These are phyloP conservation scores for Margaritispora aquatica DNA, from an alignment of 495 filamentous ascomycete genomes.

Conservation along the genomic window DNA sequence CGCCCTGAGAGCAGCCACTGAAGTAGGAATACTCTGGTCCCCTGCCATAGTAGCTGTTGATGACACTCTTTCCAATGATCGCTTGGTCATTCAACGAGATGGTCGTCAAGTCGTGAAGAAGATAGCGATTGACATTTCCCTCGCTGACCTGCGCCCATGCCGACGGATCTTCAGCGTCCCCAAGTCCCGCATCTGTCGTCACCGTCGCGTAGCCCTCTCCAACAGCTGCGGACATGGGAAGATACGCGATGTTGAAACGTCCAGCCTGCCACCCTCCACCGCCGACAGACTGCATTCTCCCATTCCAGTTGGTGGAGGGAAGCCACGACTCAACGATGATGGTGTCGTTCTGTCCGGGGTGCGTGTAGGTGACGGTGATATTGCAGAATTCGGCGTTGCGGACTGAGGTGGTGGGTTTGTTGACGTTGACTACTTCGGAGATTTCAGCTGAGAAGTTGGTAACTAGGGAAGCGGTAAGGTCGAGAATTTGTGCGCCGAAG, in stretches of 20 bases:
- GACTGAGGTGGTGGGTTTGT: background rate
- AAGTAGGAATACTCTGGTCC: slow-evolving; percentile 34
- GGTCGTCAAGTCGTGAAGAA: slow-evolving; percentile 30
- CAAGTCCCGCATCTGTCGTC: background rate
- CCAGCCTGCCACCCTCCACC: slow-evolving; percentile 38
- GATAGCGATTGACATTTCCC: background rate
- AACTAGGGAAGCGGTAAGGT: background rate
- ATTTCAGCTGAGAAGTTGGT: background rate
- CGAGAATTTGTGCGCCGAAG: background rate
- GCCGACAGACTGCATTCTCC: slow-evolving; percentile 33
- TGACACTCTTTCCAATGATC: slow-evolving; percentile 29
- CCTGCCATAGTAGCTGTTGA: slow-evolving; percentile 29
- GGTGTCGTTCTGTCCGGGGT: slow-evolving; percentile 32
- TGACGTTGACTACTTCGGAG: background rate
- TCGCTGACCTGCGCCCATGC: background rate
- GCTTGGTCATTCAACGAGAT: slow-evolving; percentile 24
- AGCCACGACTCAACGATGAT: slow-evolving; percentile 32
- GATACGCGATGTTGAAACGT: background rate
- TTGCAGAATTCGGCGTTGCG: slow-evolving; percentile 32
- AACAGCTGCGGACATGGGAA: background rate
- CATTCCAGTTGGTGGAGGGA: slow-evolving; percentile 35
- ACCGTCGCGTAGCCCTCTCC: background rate
- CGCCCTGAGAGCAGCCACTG: slow-evolving; percentile 39
- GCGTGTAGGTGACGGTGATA: slow-evolving; percentile 38
- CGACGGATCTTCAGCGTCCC: background rate